phyloP scores from a whole-genome alignment of 257 asterid genomes.

The Linaria vulgaris region DNA sequence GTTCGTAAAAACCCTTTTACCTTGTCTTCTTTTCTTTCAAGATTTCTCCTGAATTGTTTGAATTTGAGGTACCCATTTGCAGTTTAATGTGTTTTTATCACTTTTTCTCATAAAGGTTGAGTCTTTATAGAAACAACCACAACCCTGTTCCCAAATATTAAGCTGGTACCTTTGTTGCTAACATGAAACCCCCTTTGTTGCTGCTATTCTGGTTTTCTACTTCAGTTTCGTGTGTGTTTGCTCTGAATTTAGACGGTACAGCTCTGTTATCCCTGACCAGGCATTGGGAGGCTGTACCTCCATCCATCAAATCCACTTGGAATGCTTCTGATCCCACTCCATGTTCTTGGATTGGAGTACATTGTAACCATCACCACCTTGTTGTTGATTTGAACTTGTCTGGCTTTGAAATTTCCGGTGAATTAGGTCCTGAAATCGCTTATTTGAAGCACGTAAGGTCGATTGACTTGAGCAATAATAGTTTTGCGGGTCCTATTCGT shows the following conservation, averaged over 20 bases:
- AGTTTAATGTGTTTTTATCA: constrained; percentile 9
- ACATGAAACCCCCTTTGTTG: constrained; percentile 34
- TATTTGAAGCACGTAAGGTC: constrained; percentile 42
- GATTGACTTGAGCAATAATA: constrained; percentile 45
- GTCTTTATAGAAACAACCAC: background rate
- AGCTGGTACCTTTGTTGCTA: constrained; percentile 12
- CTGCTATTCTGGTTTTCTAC: constrained; percentile 37
- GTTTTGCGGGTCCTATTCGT: constrained; percentile 61
- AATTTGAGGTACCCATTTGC: background rate
- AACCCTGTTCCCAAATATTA: too few relatives aligned
- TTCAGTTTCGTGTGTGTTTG: constrained; percentile 27
- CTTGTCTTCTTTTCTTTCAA: background rate
- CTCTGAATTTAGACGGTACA: constrained; percentile 56
- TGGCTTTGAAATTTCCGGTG: constrained; percentile 60
- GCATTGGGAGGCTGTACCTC: constrained; percentile 62
- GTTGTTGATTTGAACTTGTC: constrained; percentile 51
- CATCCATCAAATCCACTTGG: constrained; percentile 65
- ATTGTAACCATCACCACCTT: constrained; percentile 39
- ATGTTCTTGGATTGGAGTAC: constrained; percentile 79
- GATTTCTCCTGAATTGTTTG: background rate
- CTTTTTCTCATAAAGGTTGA: constrained; percentile 18
- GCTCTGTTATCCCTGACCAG: constrained; percentile 56
- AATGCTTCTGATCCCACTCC: constrained; percentile 75
- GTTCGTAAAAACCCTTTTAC: background rate
- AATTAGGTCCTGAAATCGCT: constrained; percentile 60